Conservation (phyloP, 2,329 filamentous ascomycete genomes). For the Hypocrella siamensis region DNA sequence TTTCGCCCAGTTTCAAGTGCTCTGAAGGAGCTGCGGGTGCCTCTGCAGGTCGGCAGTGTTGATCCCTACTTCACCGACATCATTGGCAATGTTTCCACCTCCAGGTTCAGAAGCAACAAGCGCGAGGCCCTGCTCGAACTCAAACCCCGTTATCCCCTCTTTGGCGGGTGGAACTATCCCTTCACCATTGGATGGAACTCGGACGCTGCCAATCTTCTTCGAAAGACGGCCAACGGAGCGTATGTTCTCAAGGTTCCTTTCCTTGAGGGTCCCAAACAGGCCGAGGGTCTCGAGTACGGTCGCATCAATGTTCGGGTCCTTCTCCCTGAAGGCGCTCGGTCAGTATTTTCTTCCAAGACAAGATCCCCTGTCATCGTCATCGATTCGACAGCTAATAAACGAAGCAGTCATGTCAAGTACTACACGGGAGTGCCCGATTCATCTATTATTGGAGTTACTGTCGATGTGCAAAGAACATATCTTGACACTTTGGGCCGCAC, state of each 20-base stretch:
- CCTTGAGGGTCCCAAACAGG: conserved; percentile 76
- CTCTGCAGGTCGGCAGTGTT: conserved; percentile 61
- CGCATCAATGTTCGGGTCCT: conserved; percentile 67
- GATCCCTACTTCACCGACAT: conserved; percentile 93
- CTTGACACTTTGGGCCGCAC: conserved; percentile 89
- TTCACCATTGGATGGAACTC: conserved; percentile 96
- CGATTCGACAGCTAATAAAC: conserved; percentile 22
- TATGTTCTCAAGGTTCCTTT: conserved; percentile 85
- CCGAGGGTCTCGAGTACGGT: conserved; percentile 76
- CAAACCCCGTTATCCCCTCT: conserved; percentile 89
- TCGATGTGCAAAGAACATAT: conserved; percentile 67
- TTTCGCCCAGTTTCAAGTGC: conserved; percentile 65
- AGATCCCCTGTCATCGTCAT: too few relatives aligned
- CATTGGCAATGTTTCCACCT: conserved; percentile 94
- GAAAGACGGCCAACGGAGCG: conserved; percentile 47
- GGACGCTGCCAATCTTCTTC: conserved; percentile 61
- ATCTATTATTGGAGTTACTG: conserved; percentile 39
- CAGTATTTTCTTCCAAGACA: conserved; percentile 28
- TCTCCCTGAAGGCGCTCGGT: conserved; percentile 81
- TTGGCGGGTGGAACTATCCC: conserved; percentile 95
- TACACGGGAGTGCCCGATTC: conserved; percentile 53
- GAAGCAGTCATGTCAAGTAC: conserved; percentile 60
- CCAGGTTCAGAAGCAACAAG: conserved; percentile 62
- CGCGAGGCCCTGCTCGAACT: conserved; percentile 75
- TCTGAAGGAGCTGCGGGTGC: conserved; percentile 67